These are phyloP conservation scores for Aquilaria yunnanensis DNA, from an alignment of 345 rosid species.

Conservation along the genomic window DNA sequence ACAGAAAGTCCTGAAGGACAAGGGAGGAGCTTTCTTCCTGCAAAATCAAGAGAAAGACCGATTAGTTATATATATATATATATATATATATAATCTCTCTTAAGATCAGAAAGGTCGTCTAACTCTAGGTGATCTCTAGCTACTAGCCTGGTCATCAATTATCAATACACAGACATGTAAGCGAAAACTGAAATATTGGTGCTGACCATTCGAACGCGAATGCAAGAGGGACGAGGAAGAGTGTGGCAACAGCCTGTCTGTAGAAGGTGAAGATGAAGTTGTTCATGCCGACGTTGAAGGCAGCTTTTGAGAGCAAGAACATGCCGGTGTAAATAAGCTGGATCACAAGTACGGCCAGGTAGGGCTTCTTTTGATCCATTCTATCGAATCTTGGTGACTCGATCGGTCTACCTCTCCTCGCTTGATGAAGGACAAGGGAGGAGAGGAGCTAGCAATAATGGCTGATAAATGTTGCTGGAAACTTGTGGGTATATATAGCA, in stretches of 20 bases:
- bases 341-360: slow-evolving; percentile 38
- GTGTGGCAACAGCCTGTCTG: slow-evolving; percentile 73
- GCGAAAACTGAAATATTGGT: no score
- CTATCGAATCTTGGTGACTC: neutral
- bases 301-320: slow-evolving; percentile 94
- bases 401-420: no score
- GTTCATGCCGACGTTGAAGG: slow-evolving; percentile 83
- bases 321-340: slow-evolving; percentile 77
- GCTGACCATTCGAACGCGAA: slow-evolving; percentile 62
- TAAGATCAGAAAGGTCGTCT: neutral
- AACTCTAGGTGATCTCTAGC: no score
- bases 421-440: no score
- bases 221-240: slow-evolving; percentile 69
- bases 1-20: slow-evolving; percentile 58
- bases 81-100: neutral
- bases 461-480: no score
- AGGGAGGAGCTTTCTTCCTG: slow-evolving; percentile 72
- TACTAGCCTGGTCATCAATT: neutral
- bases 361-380: slow-evolving; percentile 56
- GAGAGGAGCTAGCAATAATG: no score
- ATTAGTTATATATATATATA: neutral
- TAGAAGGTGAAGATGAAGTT: slow-evolving; percentile 76
- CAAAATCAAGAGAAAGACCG: neutral
- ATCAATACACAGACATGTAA: no score
- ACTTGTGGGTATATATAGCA: no score